A percentile compares a stretch with the other conserved stretches of the same genome.
Conservation (phyloP, 2,329 filamentous ascomycete genomes). For the Cryphonectria japonica region DNA sequence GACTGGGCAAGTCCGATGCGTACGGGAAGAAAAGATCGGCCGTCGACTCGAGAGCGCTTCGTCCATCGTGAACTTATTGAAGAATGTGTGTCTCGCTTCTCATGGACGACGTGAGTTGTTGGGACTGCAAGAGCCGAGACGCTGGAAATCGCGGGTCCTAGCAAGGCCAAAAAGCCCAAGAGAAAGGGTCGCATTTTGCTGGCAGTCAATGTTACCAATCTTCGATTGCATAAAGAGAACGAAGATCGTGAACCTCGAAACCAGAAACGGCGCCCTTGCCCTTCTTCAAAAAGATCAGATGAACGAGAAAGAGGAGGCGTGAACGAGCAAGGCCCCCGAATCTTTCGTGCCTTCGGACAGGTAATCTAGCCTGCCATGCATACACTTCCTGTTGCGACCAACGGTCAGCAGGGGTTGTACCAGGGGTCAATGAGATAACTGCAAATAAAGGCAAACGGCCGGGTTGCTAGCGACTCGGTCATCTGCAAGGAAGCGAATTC, state of each 20-base stretch:
- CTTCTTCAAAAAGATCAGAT: neutral
- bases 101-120: constrained; percentile 34
- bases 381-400: neutral
- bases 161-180: neutral
- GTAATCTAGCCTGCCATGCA: neutral
- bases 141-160: neutral
- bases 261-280: neutral
- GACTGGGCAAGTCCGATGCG: constrained; percentile 36
- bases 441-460: neutral
- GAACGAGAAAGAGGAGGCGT: neutral
- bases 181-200: neutral
- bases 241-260: neutral
- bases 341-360: neutral
- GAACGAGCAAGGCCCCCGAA: neutral
- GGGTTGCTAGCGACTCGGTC: constrained; percentile 1
- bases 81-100: constrained; percentile 32
- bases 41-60: constrained; percentile 33
- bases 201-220: neutral
- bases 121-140: constrained; percentile 1
- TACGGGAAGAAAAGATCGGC: constrained; percentile 33
- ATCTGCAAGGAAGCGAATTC: neutral
- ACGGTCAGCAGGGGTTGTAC: neutral
- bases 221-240: neutral
- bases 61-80: constrained; percentile 31
- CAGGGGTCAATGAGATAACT: neutral